Percentiles rank a stretch among this genome's conserved stretches.
phyloP scores from a whole-genome alignment of 2,329 filamentous ascomycete species.

The Nemania abortiva region DNA sequence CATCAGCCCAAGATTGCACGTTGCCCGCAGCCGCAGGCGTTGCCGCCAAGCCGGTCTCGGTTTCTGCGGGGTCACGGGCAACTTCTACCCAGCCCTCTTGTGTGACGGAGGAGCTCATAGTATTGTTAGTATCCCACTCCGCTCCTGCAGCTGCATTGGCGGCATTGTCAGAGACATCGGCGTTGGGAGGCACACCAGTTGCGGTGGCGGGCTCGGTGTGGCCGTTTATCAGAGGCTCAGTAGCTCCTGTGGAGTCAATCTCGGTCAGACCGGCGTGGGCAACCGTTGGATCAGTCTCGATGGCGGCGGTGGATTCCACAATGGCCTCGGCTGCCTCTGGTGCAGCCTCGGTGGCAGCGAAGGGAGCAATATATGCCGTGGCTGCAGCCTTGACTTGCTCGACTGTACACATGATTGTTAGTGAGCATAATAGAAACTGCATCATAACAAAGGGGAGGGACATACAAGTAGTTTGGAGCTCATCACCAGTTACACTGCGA shows the following conservation, averaged over 20 bases:
- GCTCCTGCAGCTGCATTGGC: constrained; percentile 73
- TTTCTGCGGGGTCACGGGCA: constrained; percentile 78
- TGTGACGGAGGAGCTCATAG: constrained; percentile 57
- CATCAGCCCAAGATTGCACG: constrained; percentile 84
- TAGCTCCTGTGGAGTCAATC: constrained; percentile 64
- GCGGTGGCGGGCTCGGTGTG: constrained; percentile 55
- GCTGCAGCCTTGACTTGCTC: constrained; percentile 69
- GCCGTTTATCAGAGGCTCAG: constrained; percentile 57
- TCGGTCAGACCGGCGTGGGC: constrained; percentile 76
- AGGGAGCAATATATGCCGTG: constrained; percentile 61
- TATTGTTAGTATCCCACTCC: constrained; percentile 71
- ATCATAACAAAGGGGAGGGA: constrained; percentile 36
- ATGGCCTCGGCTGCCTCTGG: constrained; percentile 50
- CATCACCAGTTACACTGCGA: constrained; percentile 72
- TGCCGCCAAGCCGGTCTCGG: constrained; percentile 73
- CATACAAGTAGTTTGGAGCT: constrained; percentile 79
- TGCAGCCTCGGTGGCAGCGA: constrained; percentile 51
- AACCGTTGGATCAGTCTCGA: constrained; percentile 73
- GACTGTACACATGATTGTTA: constrained; percentile 56
- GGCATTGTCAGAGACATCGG: constrained; percentile 63
- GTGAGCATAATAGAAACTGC: constrained; percentile 23
- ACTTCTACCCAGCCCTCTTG: constrained; percentile 82
- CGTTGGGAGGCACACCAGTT: constrained; percentile 61
- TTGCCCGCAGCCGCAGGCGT: constrained; percentile 68
- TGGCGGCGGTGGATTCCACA: constrained; percentile 49